phyloP scores from a whole-genome alignment of 306 rosid genomes.

The Fragaria vesca region DNA sequence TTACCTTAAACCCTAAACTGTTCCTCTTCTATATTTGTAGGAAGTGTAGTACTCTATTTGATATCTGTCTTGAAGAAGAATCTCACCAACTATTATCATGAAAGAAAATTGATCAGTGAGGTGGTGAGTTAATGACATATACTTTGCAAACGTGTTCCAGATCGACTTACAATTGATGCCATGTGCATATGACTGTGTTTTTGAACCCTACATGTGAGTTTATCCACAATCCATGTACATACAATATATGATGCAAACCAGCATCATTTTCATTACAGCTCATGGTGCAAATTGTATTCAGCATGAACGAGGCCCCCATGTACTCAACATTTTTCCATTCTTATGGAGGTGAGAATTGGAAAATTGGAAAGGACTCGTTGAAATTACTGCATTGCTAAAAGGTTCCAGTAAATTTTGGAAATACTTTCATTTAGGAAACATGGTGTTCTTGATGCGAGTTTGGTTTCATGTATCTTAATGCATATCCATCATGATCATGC shows the following conservation, averaged over 20 bases:
- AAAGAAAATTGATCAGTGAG: background rate
- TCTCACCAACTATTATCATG: background rate
- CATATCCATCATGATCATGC: background rate
- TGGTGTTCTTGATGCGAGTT: background rate
- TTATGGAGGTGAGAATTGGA: background rate
- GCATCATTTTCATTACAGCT: background rate
- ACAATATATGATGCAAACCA: background rate
- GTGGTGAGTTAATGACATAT: background rate
- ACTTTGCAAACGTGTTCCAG: background rate
- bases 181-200: background rate
- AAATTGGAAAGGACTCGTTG: background rate
- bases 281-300: background rate
- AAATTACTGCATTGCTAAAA: background rate
- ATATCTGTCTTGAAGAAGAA: background rate
- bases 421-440: background rate
- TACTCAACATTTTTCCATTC: background rate
- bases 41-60: background rate
- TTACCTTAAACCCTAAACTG: background rate
- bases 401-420: background rate
- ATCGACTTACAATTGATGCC: background rate
- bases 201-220: background rate
- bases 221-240: background rate
- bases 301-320: background rate
- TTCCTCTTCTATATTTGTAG: background rate
- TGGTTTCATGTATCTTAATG: background rate